These are phyloP conservation scores for Ceratocystis colombiana DNA, from an alignment of 2,329 filamentous ascomycete genomes.

Conservation along the genomic window DNA sequence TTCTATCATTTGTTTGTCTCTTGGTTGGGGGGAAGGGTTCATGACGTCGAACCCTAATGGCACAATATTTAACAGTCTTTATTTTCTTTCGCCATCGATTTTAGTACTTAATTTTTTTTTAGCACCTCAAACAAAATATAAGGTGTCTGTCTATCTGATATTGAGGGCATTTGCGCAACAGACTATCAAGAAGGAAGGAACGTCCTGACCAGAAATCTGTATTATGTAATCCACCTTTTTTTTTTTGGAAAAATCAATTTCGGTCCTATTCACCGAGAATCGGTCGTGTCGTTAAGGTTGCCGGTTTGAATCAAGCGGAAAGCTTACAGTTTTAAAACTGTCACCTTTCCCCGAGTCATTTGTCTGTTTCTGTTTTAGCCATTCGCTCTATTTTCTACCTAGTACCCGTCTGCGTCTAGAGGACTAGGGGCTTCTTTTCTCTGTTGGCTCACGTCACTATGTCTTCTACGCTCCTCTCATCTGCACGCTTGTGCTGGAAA, in stretches of 20 bases:
- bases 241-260: neutral
- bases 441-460: neutral
- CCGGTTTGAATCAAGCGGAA: too few species aligned
- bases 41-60: neutral
- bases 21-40: neutral
- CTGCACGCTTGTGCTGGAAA: neutral
- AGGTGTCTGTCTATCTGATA: too few species aligned
- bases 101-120: too few species aligned
- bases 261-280: neutral
- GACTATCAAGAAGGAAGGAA: too few species aligned
- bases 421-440: neutral
- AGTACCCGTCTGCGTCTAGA: neutral
- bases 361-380: neutral
- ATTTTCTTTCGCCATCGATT: too few species aligned
- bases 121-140: too few species aligned
- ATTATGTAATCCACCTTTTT: neutral
- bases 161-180: too few species aligned
- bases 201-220: neutral
- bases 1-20: neutral
- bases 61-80: neutral
- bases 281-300: too few species aligned
- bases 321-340: neutral
- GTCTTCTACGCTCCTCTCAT: slow-evolving; percentile 16
- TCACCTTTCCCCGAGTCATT: neutral
- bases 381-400: neutral